phyloP scores from a whole-genome alignment of 257 asterid species.

The Haberlea rhodopensis region DNA sequence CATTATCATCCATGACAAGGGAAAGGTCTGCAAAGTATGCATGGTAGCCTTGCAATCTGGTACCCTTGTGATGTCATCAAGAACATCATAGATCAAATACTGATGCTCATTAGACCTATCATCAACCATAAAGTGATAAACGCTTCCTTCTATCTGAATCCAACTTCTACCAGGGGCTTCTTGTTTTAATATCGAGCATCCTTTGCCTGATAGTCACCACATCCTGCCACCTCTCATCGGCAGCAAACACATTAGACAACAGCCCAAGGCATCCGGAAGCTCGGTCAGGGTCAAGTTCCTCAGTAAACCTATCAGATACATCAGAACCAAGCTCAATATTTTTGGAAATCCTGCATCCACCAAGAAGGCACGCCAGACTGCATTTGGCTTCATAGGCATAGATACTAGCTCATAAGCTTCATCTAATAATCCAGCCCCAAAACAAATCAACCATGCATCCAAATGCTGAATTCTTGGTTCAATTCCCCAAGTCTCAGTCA shows the following conservation, averaged over 20 bases:
- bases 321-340: slow-evolving; percentile 56
- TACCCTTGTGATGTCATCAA: slow-evolving; percentile 39
- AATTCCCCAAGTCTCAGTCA: slow-evolving; percentile 55
- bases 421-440: slow-evolving; percentile 72
- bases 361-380: slow-evolving; percentile 86
- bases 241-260: slow-evolving; percentile 61
- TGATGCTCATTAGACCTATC: slow-evolving; percentile 46
- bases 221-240: slow-evolving; percentile 65
- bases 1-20: slow-evolving; percentile 2
- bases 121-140: slow-evolving; percentile 47
- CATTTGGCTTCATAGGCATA: slow-evolving; percentile 81
- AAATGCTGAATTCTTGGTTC: slow-evolving; percentile 63
- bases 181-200: slow-evolving; percentile 45
- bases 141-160: slow-evolving; percentile 52
- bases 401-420: slow-evolving; percentile 60
- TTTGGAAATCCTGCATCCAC: slow-evolving; percentile 69
- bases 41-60: slow-evolving; percentile 32
- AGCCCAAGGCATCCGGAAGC: slow-evolving; percentile 66
- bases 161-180: slow-evolving; percentile 72
- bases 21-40: slow-evolving; percentile 13
- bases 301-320: slow-evolving; percentile 42
- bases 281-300: slow-evolving; percentile 43
- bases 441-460: slow-evolving; percentile 88
- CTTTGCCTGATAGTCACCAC: slow-evolving; percentile 48
- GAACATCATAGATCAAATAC: slow-evolving; percentile 37